Base-by-base conservation (phyloP, 257 asterid species). In the Striga asiatica region DNA sequence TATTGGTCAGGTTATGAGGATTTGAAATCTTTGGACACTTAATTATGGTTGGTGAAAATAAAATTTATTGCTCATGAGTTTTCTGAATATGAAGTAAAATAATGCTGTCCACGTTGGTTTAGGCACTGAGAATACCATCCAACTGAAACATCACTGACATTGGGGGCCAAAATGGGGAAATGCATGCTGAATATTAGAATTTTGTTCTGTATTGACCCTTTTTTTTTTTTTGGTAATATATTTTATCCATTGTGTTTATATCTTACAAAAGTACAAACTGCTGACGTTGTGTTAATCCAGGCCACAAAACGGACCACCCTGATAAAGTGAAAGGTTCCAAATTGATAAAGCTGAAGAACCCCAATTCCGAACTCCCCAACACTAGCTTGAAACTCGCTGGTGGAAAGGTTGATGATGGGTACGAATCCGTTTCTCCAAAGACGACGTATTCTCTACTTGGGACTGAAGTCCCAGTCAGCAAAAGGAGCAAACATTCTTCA, bases 401-500 rank as follows among this genome's bases (percentile, higher is more conserved):
- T 48, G 76, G 70, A 58, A 77, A 71, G 54, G 53, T 49, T 29
- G 54, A 58, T 5, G 85, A 77, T 49, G 80, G 60, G 4, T 24
- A 66, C 42, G 87, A 70, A 51, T 57, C 77, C n/a, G 70, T 63
- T 66, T 72, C 84, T 71, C 80, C 79, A 35, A 67, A 52, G 53
- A 65, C 61, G 56, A 54, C 78, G 23, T 64, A 48, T 63, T 62
- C 80, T 42, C 37, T 63, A 9, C 66, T 71, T 16, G 94, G 86
- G 37, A 81, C 66, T 58, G 89, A 77, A 48, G 66, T 56, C 64
- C 65, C 76, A 8, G 49, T 60, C 25, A 70, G 71, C 71, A 66
- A 68, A 72, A 72, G 73, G 70, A 76, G 59, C 67, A 81, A 61
- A 60, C 56, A 67, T 22, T 50, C 78, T 47, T 67, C 76, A 13